Conservation (phyloP, 2,329 filamentous ascomycete genomes). For the Xylariaceae sp. region DNA sequence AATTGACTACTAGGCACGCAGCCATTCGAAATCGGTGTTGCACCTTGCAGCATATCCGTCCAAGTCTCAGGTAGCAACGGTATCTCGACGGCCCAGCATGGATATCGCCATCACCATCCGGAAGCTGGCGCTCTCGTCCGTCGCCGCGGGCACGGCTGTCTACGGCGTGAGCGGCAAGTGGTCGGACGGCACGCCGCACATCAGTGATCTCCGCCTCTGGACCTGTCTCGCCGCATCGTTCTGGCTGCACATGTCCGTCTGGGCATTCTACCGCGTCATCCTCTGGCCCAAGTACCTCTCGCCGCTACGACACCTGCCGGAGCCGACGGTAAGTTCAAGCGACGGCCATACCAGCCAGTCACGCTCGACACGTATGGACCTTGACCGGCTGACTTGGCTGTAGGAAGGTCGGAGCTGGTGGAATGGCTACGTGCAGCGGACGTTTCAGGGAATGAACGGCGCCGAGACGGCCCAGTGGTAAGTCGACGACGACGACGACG, state of each 20-base stretch:
- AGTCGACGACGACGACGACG: too few species aligned
- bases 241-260: not conserved
- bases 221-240: not conserved
- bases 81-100: not conserved
- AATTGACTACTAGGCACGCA: too few species aligned
- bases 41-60: too few species aligned
- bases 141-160: not conserved
- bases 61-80: not conserved
- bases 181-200: too few species aligned
- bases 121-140: not conserved
- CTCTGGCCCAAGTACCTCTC: slow-evolving; percentile 6
- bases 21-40: too few species aligned
- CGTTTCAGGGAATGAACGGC: slow-evolving; percentile 5
- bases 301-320: slow-evolving; percentile 5
- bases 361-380: slow-evolving; percentile 36
- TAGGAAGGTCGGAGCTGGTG: slow-evolving; percentile 6
- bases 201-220: too few species aligned
- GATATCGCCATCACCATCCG: not conserved
- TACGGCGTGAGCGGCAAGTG: not conserved
- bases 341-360: too few species aligned
- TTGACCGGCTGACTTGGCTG: not conserved
- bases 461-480: slow-evolving; percentile 4
- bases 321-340: slow-evolving; percentile 7
- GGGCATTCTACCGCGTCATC: slow-evolving; percentile 3
- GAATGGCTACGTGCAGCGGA: slow-evolving; percentile 5